Base-by-base conservation (phyloP, 805 yeast genomes). In the Metschnikowia chrysomelidarum region DNA sequence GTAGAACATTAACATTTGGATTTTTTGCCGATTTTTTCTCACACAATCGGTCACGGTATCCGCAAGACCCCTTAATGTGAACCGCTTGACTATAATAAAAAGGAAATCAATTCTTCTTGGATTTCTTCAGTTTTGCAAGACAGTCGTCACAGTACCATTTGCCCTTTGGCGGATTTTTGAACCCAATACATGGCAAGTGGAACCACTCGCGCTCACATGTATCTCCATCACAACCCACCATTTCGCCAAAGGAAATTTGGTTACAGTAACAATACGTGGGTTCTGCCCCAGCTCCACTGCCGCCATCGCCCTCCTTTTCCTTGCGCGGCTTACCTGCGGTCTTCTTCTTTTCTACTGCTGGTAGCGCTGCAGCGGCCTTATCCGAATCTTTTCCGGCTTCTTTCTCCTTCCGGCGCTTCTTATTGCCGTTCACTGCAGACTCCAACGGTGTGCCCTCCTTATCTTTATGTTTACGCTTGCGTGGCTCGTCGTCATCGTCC, bases 141-240 rank as follows among this genome's bases (percentile, higher is more conserved):
- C 70, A 65, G 30, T 65, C 71, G 41, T 67, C 73, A 51, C 73
- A 67, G 40, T 60, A 63, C 71, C 74, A 70, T 44, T 62, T 71
- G 2, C 69, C 67, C 64, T 81, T 84, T 2, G 97, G 98, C 4
- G 91, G 76, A 32, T 87, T 80, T 32, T 81, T 78, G 50, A 88
- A 72, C 0, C 96, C 96, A 27, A 87, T 84, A 61, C 98, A 89
- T 12, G 94, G 94, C 48, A 91, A 67, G 66, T 89, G 98, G 64
- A 89, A 89, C 98, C 98, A 89, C 59, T 89, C 98, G 36, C 87
- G 71, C 56, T 80, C 80, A 66, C 98, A 91, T 40, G 81, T 78
- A 22, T 86, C 89, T 9, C 96, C 97, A 54, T 93, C 98, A 64
- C 98, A 93, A 2, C 95, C 98, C 41, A 93, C 97, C 98, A 93